Conservation (phyloP, 192 early-diverging fungal species). For the Thamnidium elegans region DNA sequence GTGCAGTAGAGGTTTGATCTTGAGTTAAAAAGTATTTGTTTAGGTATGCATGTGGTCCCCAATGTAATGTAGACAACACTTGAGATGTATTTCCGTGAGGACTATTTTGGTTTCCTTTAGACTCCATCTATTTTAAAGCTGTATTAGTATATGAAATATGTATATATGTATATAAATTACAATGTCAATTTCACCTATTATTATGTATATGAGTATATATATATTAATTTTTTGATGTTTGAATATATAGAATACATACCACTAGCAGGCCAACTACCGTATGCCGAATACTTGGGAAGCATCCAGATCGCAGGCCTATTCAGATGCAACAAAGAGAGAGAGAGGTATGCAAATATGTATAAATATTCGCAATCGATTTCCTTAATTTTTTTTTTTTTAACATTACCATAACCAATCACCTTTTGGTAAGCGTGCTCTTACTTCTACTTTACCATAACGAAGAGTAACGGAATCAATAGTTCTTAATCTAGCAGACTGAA, state of each 20-base stretch:
- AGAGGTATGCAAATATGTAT: neutral
- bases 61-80: slow-evolving; percentile 55
- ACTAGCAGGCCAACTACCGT: slow-evolving; percentile 62
- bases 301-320: slow-evolving; percentile 55
- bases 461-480: slow-evolving; percentile 45
- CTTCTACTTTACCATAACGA: slow-evolving; percentile 55
- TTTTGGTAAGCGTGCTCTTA: slow-evolving; percentile 52
- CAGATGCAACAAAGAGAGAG: neutral
- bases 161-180: slow-evolving; percentile 3
- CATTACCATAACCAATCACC: slow-evolving; percentile 52
- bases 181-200: slow-evolving; percentile 32
- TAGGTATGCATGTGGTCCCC: slow-evolving; percentile 52
- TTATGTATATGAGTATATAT: neutral
- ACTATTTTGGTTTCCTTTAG: slow-evolving; percentile 53
- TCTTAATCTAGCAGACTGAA: slow-evolving; percentile 53
- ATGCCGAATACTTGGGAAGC: slow-evolving; percentile 51
- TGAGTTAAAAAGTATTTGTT: slow-evolving; percentile 50
- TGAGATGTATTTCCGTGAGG: slow-evolving; percentile 33
- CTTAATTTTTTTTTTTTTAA: neutral
- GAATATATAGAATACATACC: slow-evolving; percentile 36
- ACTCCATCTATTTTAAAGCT: slow-evolving; percentile 36
- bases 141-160: neutral
- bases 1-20: slow-evolving; percentile 29
- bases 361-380: neutral
- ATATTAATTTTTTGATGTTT: neutral